phyloP scores from a whole-genome alignment of 371 early-diverging fungal genomes.

The Lichtheimia ornata region DNA sequence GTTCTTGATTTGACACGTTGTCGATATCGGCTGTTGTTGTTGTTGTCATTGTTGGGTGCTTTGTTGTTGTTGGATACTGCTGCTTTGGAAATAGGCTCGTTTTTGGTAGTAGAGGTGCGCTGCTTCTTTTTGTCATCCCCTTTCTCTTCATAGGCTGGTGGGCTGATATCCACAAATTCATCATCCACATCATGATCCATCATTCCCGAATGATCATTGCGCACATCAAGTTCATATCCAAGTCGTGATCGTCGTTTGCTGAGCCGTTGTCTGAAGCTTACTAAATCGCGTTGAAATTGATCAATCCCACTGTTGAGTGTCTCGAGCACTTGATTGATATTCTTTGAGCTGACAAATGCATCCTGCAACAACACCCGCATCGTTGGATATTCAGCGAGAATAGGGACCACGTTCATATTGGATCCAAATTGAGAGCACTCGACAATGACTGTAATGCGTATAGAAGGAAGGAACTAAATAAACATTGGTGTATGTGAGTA shows the following conservation, averaged over 20 bases:
- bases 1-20: neutral
- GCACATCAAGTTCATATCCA: constrained; percentile 57
- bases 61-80: neutral
- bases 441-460: constrained; percentile 75
- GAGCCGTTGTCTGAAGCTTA: constrained; percentile 53
- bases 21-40: constrained; percentile 5
- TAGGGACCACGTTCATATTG: constrained; percentile 57
- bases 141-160: neutral
- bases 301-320: constrained; percentile 52
- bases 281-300: constrained; percentile 62
- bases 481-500: neutral
- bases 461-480: constrained; percentile 55
- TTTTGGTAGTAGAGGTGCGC: neutral
- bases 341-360: constrained; percentile 45
- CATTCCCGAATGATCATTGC: constrained; percentile 38
- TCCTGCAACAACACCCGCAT: constrained; percentile 72
- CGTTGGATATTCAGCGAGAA: constrained; percentile 61
- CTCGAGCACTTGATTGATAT: constrained; percentile 52
- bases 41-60: constrained; percentile 6
- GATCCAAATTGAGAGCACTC: constrained; percentile 73
- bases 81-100: neutral
- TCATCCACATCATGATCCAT: constrained; percentile 17
- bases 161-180: neutral
- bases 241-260: constrained; percentile 36
- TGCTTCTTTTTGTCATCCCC: neutral